Base-by-base conservation (phyloP, 164 flowering plant species). In the Euptelea pleiosperma region DNA sequence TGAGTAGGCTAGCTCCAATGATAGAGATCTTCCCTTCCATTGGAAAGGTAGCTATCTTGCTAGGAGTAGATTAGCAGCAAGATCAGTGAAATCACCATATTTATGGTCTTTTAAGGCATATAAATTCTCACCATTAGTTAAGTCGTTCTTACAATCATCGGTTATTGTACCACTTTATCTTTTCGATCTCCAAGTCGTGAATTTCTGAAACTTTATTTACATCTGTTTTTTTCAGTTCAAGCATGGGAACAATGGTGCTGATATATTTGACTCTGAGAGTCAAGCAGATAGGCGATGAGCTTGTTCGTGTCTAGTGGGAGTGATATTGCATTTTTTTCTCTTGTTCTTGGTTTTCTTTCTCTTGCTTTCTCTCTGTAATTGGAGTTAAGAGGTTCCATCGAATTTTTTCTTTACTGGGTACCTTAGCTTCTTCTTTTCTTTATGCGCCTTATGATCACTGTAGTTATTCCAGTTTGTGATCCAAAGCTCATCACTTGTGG, bases 231-330 rank as follows among this genome's bases (percentile, higher is more conserved):
- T 73, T 26, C 88, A 88, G 96, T 78, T 88, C 96, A 40, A 85
- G 79, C 55, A 54, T 88, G 71, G 96, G 96, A 62, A 88, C 96
- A 6, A 58, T 85, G 66, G 55, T 84, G 19, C 60, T 88, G 57
- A 88, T 88, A 52, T 85, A 77, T 69, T 61, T 88, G 71, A 85
- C 92, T 4, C 68, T 88, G 57, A 69, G 86, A 70, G 87, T 82
- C 12, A 75, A 77, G 68, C 86, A 73, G 69, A 63, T 63, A 10
- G 66, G 64, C 24, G 86, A 78, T 35, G 82, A 66, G 6, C 71
- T 55, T 29, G 64, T 61, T 52, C 78, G 47, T 45, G 53, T 36
- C 14, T 68, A 57, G 57, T 52, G 43, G 18, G 9, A 11, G 19
- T 37, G 19, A 15, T 53, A 25, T 15, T 22, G 14, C 22, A 6